Percentiles rank a stretch among this genome's conserved stretches.
Conservation (phyloP, 108 stramenopile genomes). For the Nitzschia sp. region DNA sequence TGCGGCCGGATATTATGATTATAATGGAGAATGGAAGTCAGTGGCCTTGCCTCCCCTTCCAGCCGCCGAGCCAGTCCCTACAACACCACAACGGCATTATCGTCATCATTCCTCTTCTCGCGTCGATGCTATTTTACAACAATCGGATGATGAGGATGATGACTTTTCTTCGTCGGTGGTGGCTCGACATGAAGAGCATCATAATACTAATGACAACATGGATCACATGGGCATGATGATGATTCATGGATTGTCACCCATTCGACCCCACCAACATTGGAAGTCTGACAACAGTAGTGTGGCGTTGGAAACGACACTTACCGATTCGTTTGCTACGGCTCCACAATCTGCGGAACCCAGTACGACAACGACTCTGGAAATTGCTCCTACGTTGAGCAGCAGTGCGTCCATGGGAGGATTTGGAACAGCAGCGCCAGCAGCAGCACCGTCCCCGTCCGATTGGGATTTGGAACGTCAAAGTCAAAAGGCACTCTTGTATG, state of each 20-base stretch:
- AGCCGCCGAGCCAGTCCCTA: not conserved
- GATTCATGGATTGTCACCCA: not conserved
- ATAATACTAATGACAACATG: not conserved
- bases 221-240: not conserved
- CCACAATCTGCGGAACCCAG: conserved; percentile 16
- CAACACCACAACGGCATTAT: too few relatives aligned
- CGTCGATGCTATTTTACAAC: conserved; percentile 28
- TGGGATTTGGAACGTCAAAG: conserved; percentile 28
- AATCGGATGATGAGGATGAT: conserved; percentile 38
- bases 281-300: not conserved
- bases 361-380: too few relatives aligned
- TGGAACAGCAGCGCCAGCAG: not conserved
- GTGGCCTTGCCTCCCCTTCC: not conserved
- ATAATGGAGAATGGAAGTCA: conserved; percentile 2
- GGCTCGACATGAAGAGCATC: too few relatives aligned
- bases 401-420: too few relatives aligned
- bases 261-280: not conserved
- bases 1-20: not conserved
- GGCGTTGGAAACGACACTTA: not conserved
- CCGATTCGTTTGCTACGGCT: conserved; percentile 25
- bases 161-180: not conserved
- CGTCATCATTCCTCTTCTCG: not conserved
- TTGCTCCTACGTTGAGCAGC: too few relatives aligned
- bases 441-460: conserved; percentile 14
- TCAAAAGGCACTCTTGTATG: conserved; percentile 36